A percentile compares a stretch with the other conserved stretches of the same genome.
Conservation (phyloP, 2,329 filamentous ascomycete genomes). For the Plectosphaerella plurivora region DNA sequence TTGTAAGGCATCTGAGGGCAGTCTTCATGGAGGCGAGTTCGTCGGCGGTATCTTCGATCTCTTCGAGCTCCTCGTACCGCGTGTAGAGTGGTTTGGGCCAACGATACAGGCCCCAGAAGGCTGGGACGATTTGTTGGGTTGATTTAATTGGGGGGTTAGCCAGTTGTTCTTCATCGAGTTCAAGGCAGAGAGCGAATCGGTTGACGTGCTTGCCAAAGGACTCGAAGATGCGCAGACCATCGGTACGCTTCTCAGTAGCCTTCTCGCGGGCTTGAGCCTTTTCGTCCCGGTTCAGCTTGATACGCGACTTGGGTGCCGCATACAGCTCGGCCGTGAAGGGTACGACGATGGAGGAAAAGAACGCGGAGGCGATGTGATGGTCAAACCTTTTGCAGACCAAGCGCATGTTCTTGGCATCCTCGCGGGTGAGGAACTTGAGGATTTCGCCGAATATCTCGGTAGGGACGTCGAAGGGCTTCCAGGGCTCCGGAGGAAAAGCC, state of each 20-base stretch:
- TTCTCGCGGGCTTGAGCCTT: not conserved
- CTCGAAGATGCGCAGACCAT: slow-evolving; percentile 57
- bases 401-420: slow-evolving; percentile 56
- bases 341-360: slow-evolving; percentile 61
- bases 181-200: slow-evolving; percentile 64
- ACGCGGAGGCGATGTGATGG: slow-evolving; percentile 46
- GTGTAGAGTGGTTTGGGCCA: slow-evolving; percentile 59
- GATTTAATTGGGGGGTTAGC: slow-evolving; percentile 51
- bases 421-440: slow-evolving; percentile 47
- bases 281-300: not conserved
- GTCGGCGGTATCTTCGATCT: slow-evolving; percentile 59
- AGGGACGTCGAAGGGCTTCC: slow-evolving; percentile 35
- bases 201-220: slow-evolving; percentile 56
- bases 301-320: slow-evolving; percentile 22
- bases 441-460: slow-evolving; percentile 60
- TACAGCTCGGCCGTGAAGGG: slow-evolving; percentile 63
- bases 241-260: slow-evolving; percentile 21
- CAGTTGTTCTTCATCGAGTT: slow-evolving; percentile 53
- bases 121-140: slow-evolving; percentile 45
- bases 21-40: slow-evolving; percentile 57
- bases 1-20: slow-evolving; percentile 51
- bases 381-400: slow-evolving; percentile 57
- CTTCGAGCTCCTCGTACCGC: slow-evolving; percentile 54
- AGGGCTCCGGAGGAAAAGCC: slow-evolving; percentile 3
- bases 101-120: slow-evolving; percentile 61